Percentiles rank a stretch among this genome's conserved stretches.
These are phyloP conservation scores for Boletus rufocinnamomeus DNA, from an alignment of 768 basidiomycete genomes.

Conservation along the genomic window DNA sequence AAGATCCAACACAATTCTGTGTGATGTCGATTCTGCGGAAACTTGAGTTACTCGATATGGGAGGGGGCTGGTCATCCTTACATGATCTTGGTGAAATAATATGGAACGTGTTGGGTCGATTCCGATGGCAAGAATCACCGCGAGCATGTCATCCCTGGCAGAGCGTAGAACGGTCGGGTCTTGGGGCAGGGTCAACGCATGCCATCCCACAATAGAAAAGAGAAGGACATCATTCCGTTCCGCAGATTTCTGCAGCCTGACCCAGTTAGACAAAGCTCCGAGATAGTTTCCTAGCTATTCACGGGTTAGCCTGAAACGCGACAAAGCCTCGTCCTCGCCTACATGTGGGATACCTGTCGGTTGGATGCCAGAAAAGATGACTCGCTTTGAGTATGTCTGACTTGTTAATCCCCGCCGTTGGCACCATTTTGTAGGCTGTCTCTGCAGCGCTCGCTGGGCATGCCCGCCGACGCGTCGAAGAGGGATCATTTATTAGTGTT, in stretches of 20 bases:
- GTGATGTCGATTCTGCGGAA: conserved; percentile 72
- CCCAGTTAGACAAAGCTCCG: conserved; percentile 90
- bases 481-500: conserved; percentile 20
- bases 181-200: conserved; percentile 92
- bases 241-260: conserved; percentile 68
- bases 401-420: conserved; percentile 11
- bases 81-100: conserved; percentile 89
- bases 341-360: conserved; percentile 93
- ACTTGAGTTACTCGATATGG: neutral
- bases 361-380: conserved; percentile 90
- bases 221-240: conserved; percentile 62
- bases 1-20: conserved; percentile 90
- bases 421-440: neutral
- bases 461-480: conserved; percentile 12
- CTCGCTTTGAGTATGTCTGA: conserved; percentile 29
- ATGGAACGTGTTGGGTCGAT: conserved; percentile 74
- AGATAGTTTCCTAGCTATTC: conserved; percentile 88
- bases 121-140: conserved; percentile 81
- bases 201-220: conserved; percentile 91
- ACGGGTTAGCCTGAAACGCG: conserved; percentile 2
- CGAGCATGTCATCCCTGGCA: conserved; percentile 76
- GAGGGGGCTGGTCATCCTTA: conserved; percentile 33
- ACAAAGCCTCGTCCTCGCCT: conserved; percentile 21
- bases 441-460: conserved; percentile 7
- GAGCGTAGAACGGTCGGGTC: conserved; percentile 61